Percentiles rank a stretch among this genome's conserved stretches.
phyloP scores from a whole-genome alignment of 345 rosid species.

The Zanthoxylum bungeanum region DNA sequence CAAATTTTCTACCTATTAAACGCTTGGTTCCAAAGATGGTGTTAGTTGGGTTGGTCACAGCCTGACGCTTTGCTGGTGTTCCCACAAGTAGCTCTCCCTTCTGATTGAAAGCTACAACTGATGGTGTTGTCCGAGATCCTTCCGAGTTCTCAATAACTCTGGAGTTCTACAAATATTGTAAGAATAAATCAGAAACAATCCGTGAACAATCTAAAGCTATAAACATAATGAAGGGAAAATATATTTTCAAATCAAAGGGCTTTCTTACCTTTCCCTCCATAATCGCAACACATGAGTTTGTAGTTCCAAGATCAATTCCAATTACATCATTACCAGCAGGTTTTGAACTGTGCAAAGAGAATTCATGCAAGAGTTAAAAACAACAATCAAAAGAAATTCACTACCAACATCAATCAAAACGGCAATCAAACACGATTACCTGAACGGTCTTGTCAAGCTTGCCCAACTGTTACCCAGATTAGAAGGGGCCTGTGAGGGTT shows the following conservation, averaged over 20 bases:
- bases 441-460: constrained; percentile 64
- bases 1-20: constrained; percentile 71
- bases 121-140: constrained; percentile 92
- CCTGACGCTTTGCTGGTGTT: constrained; percentile 92
- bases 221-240: background rate
- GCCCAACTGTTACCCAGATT: constrained; percentile 43
- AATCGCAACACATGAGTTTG: constrained; percentile 94
- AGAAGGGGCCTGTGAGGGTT: constrained; percentile 41
- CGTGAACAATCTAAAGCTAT: background rate
- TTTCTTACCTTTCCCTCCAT: constrained; percentile 94
- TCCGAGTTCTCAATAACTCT: constrained; percentile 91
- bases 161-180: constrained; percentile 43
- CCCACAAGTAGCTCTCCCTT: constrained; percentile 82
- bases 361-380: background rate
- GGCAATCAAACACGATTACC: constrained; percentile 31
- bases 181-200: constrained; percentile 2
- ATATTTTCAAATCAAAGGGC: background rate
- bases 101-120: constrained; percentile 77
- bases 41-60: constrained; percentile 84
- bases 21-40: constrained; percentile 81
- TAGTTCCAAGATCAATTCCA: constrained; percentile 96
- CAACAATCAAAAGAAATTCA: background rate
- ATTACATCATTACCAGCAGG: constrained; percentile 86
- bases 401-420: background rate
- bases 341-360: constrained; percentile 48